Percentiles rank a stretch among this genome's conserved stretches.
Conservation (phyloP, 2,329 filamentous ascomycete species). For the Hypomyces perniciosus region DNA sequence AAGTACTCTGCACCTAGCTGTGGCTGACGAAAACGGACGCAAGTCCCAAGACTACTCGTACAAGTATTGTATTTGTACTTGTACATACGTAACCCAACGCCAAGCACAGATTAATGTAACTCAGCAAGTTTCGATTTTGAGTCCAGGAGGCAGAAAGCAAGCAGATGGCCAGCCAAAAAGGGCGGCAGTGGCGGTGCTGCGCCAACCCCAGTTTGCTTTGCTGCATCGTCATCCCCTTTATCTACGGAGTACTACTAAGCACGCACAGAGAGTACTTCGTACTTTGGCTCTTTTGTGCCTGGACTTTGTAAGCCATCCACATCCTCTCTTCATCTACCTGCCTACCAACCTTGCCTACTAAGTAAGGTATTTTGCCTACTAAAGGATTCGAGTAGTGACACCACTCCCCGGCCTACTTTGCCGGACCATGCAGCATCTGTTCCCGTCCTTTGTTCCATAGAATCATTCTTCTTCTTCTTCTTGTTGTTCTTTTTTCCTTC, state of each 20-base stretch:
- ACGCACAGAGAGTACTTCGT: background rate
- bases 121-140: slow-evolving; percentile 2
- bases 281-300: background rate
- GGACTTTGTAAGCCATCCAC: slow-evolving; percentile 2
- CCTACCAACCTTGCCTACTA: too few relatives aligned
- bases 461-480: background rate
- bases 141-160: background rate
- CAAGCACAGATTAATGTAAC: slow-evolving; percentile 10
- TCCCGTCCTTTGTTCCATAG: background rate
- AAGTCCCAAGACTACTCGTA: slow-evolving; percentile 2
- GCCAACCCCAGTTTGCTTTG: background rate
- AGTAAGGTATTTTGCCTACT: too few relatives aligned
- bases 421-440: background rate
- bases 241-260: background rate
- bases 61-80: slow-evolving; percentile 1
- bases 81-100: slow-evolving; percentile 1
- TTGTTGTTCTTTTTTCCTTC: background rate
- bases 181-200: background rate
- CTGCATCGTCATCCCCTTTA: slow-evolving; percentile 11
- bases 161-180: background rate
- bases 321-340: too few relatives aligned
- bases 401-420: too few relatives aligned
- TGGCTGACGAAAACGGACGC: background rate
- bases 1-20: background rate
- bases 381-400: too few relatives aligned